Evolutionary conservation across 2,329 filamentous ascomycete species (phyloP).

Genomic region (Beauveria asiatica): DNA sequence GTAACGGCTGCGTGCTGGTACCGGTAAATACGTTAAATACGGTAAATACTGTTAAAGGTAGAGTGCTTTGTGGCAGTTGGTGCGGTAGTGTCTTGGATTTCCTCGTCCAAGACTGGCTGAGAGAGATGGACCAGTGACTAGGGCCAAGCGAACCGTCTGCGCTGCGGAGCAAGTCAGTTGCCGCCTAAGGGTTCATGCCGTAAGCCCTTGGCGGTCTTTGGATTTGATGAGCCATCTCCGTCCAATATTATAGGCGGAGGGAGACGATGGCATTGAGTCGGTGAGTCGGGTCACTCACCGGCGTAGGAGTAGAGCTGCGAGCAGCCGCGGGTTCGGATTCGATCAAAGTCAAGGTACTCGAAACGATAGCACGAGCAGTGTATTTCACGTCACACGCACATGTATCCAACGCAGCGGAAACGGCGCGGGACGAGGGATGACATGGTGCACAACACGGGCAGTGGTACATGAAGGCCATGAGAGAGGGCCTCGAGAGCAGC

Average conservation of each 20-base stretch:
- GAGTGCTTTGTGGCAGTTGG: too few relatives aligned
- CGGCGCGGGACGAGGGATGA: background rate
- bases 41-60: too few relatives aligned
- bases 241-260: background rate
- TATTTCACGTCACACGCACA: background rate
- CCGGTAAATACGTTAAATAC: too few relatives aligned
- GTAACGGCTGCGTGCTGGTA: background rate
- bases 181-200: background rate
- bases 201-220: background rate
- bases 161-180: background rate
- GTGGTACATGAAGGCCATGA: background rate
- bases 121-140: background rate
- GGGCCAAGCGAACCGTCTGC: background rate
- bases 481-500: background rate
- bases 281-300: background rate
- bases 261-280: background rate
- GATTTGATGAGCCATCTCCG: background rate
- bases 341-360: background rate
- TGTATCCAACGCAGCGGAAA: background rate
- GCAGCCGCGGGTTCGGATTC: background rate
- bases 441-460: background rate
- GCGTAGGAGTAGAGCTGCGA: background rate
- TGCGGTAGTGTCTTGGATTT: background rate
- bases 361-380: background rate
- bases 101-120: background rate